phyloP scores from a whole-genome alignment of 2,329 filamentous ascomycete species.

The Polychaeton citri region DNA sequence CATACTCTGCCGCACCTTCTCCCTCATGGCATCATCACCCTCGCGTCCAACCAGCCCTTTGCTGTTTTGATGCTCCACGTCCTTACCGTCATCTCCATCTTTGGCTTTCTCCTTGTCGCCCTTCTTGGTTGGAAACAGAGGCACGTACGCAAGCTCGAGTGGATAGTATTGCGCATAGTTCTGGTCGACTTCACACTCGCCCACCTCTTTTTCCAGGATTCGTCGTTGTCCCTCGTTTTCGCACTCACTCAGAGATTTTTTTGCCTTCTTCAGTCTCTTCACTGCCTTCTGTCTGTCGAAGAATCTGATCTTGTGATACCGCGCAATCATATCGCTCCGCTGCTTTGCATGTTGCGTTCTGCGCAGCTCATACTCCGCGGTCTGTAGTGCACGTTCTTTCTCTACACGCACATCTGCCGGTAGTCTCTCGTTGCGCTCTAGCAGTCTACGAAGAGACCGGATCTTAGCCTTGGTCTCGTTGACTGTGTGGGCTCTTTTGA shows the following conservation, averaged over 20 bases:
- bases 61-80: conserved; percentile 13
- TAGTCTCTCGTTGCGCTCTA: conserved; percentile 46
- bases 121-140: conserved; percentile 31
- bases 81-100: conserved; percentile 16
- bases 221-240: conserved; percentile 29
- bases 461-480: conserved; percentile 59
- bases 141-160: conserved; percentile 55
- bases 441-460: conserved; percentile 53
- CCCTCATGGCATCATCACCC: conserved; percentile 52
- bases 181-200: conserved; percentile 52
- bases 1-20: conserved; percentile 51
- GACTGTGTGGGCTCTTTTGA: conserved; percentile 26
- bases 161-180: conserved; percentile 65
- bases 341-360: conserved; percentile 47
- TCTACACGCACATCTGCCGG: conserved; percentile 56
- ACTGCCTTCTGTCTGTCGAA: conserved; percentile 71
- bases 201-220: conserved; percentile 12
- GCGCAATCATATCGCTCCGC: conserved; percentile 56
- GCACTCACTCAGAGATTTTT: conserved; percentile 41
- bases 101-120: conserved; percentile 17
- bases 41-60: conserved; percentile 20
- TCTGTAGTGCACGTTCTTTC: conserved; percentile 57
- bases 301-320: conserved; percentile 75
- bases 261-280: conserved; percentile 51
- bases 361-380: conserved; percentile 51